These are phyloP conservation scores for Tetradesmus obliquus DNA, from an alignment of 139 green algal genomes.

Conservation along the genomic window DNA sequence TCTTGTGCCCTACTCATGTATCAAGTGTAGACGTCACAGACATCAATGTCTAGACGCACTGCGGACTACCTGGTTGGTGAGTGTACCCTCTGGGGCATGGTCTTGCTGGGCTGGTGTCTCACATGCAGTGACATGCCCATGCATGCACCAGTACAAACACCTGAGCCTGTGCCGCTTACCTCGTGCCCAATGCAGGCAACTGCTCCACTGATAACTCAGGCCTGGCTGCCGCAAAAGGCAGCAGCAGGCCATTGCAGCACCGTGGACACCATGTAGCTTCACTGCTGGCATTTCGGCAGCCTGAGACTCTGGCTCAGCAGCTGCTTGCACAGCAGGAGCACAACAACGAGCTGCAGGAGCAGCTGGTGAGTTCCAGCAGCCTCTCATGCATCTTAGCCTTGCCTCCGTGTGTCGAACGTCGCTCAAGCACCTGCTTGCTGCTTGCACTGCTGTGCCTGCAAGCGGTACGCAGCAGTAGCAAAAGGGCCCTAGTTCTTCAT, in stretches of 20 bases:
- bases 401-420: no score
- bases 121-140: not conserved
- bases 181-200: not conserved
- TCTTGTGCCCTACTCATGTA: not conserved
- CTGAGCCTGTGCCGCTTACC: not conserved
- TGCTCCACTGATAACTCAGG: not conserved
- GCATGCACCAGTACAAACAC: not conserved
- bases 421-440: not conserved
- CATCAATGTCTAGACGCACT: not conserved
- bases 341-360: constrained; percentile 15
- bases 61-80: not conserved
- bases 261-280: not conserved
- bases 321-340: constrained; percentile 18
- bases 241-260: not conserved
- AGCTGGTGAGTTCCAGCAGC: not conserved
- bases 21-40: not conserved
- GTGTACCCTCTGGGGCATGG: not conserved
- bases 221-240: not conserved
- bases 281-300: not conserved
- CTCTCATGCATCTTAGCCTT: no score
- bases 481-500: not conserved
- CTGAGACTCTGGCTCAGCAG: constrained; percentile 1
- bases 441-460: not conserved
- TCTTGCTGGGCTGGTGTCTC: not conserved
- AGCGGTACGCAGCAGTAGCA: not conserved